Conservation (phyloP, 306 rosid genomes). For the Glycyrrhiza uralensis region DNA sequence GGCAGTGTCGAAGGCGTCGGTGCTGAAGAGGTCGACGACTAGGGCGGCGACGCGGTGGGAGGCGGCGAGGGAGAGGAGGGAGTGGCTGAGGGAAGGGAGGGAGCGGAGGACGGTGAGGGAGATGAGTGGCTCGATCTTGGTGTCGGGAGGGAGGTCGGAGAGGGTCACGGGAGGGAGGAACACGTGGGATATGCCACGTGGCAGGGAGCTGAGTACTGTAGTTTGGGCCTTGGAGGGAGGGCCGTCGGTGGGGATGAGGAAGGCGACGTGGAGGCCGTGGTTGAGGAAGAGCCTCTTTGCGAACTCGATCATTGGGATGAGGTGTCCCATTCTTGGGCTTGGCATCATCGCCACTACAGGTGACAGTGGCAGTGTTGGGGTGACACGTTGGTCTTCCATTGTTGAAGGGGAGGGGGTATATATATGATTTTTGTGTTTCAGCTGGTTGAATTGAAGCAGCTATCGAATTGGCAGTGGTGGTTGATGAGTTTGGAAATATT, state of each 20-base stretch:
- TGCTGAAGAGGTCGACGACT: constrained; percentile 56
- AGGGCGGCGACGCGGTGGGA: constrained; percentile 27
- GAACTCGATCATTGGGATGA: constrained; percentile 68
- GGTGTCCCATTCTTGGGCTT: constrained; percentile 83
- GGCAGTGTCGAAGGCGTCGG: constrained; percentile 55
- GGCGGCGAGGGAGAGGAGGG: neutral
- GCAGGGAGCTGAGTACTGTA: constrained; percentile 36
- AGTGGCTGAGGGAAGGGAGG: constrained; percentile 31
- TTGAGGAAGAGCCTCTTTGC: constrained; percentile 49
- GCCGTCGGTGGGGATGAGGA: constrained; percentile 52
- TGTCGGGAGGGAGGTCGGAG: neutral
- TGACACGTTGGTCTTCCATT: neutral
- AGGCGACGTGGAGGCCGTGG: constrained; percentile 39
- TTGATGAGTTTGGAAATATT: no score
- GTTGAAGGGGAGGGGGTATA: no score
- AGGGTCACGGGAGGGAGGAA: constrained; percentile 26
- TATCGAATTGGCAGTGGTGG: no score
- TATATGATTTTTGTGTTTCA: no score
- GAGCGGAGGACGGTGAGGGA: constrained; percentile 30
- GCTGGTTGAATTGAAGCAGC: no score
- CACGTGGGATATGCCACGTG: constrained; percentile 21
- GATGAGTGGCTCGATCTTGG: constrained; percentile 25
- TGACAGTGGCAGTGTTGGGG: neutral
- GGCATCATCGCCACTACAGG: constrained; percentile 48
- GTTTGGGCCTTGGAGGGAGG: constrained; percentile 52